Evolutionary conservation across 1,284 basidiomycete species (phyloP).

Genomic region (Ustilago trichophora): DNA sequence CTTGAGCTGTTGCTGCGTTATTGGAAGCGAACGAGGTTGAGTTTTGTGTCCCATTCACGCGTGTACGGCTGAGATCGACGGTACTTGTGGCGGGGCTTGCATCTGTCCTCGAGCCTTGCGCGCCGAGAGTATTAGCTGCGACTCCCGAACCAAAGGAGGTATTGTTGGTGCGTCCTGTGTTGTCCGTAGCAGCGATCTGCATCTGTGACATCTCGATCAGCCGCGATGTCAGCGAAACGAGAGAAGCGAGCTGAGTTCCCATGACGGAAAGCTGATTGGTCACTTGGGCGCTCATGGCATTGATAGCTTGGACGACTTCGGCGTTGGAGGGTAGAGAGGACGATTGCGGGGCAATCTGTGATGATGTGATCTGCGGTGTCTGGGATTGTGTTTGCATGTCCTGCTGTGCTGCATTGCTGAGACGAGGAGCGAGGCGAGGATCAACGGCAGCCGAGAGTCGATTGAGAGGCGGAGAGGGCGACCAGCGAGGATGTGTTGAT

Average conservation of each 20-base stretch:
- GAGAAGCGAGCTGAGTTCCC: constrained; percentile 38
- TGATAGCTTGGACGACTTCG: constrained; percentile 42
- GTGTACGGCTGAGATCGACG: constrained; percentile 26
- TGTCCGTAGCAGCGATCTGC: constrained; percentile 16
- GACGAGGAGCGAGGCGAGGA: constrained; percentile 28
- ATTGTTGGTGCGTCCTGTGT: constrained; percentile 5
- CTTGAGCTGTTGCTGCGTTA: constrained; percentile 2
- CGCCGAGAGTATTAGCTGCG: neutral
- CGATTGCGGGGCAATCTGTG: constrained; percentile 6
- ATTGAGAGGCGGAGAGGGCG: constrained; percentile 45
- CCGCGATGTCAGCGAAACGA: constrained; percentile 42
- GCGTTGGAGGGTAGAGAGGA: constrained; percentile 17
- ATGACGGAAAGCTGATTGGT: constrained; percentile 41
- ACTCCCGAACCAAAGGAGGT: neutral
- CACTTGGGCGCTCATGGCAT: constrained; percentile 41
- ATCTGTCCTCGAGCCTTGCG: constrained; percentile 7
- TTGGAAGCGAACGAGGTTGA: constrained; percentile 15
- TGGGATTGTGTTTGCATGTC: constrained; percentile 28
- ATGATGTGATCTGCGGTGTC: constrained; percentile 24
- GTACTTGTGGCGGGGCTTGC: constrained; percentile 24
- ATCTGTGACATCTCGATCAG: constrained; percentile 45
- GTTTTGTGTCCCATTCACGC: constrained; percentile 23
- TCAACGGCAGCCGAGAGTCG: constrained; percentile 30
- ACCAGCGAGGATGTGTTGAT: constrained; percentile 36
- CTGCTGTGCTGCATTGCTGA: constrained; percentile 27